Base-by-base conservation (phyloP, 352 stramenopile genomes). In the Phytophthora fragariae region DNA sequence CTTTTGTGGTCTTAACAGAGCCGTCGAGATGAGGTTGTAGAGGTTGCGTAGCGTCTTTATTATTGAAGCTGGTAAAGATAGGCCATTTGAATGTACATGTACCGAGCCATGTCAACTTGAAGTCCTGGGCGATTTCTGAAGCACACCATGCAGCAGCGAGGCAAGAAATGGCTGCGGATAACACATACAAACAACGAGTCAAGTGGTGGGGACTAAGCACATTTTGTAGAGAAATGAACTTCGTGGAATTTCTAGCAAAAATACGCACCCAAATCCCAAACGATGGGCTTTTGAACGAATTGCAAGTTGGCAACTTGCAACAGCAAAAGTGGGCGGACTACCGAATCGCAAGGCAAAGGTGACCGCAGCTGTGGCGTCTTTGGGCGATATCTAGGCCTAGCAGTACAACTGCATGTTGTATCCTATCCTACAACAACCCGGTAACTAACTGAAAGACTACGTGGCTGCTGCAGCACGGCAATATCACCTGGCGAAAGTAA, bases 81-180 rank as follows among this genome's bases (percentile, higher is more conserved):
- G 70, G 57, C n/a, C 68, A 75, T 11, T 39, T 41, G 12, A 19
- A 44, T 62, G 68, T 57, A 35, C 70, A 29, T 29, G 27, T 29
- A 29, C 47, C 47, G 47, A 57, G 58, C 70, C 63, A 76, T 76
- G 41, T 66, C 65, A 77, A 77, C 70, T 77, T 77, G 70, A 77
- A 77, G 65, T 73, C 19, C 59, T 47, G 60, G 19, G 33, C 60
- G 62, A 72, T 62, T 70, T 77, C 70, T 73, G 70, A 77, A 77
- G 65, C 47, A 49, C 41, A 70, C 31, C 35, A 53, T 50, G 31
- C 68, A 75, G 68, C 54, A 52, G 12, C 68, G 63, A 70, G 37
- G 46, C 33, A 17, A 14, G 15, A 27, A 15, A 66, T 73, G 57
- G n/a, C 54, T 11, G 5, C 47, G 37, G 64, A 71, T 71, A 63